Percentiles rank a stretch among this genome's conserved stretches.
Conservation (phyloP, 2,329 filamentous ascomycete genomes). For the Daldinia sp. region DNA sequence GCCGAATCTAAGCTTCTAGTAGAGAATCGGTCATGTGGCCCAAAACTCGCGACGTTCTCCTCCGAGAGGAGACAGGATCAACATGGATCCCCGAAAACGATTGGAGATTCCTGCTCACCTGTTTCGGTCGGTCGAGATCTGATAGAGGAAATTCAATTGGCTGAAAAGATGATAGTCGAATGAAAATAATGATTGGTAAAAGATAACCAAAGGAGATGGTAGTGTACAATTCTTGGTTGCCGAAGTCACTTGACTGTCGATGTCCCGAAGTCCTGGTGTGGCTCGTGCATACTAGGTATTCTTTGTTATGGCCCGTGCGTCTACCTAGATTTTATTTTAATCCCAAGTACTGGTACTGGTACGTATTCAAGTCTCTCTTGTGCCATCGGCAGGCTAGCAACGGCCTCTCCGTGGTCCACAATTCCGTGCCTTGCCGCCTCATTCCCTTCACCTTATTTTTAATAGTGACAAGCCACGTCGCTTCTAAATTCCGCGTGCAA, state of each 20-base stretch:
- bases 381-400: constrained; percentile 32
- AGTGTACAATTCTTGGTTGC: constrained; percentile 22
- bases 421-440: constrained; percentile 41
- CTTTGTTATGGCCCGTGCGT: constrained; percentile 16
- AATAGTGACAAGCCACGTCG: constrained; percentile 32
- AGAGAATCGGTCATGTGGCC: constrained; percentile 37
- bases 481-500: constrained; percentile 19
- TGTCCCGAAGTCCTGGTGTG: constrained; percentile 12
- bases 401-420: constrained; percentile 43
- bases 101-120: constrained; percentile 28
- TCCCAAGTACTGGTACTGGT: constrained; percentile 23
- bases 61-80: constrained; percentile 37
- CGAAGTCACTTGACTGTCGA: constrained; percentile 40
- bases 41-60: constrained; percentile 25
- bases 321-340: constrained; percentile 4
- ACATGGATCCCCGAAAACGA: constrained; percentile 19
- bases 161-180: constrained; percentile 23
- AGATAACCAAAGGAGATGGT: not conserved
- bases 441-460: constrained; percentile 24
- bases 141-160: constrained; percentile 34
- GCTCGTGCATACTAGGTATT: constrained; percentile 8
- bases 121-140: constrained; percentile 36
- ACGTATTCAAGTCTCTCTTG: constrained; percentile 13
- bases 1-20: constrained; percentile 39
- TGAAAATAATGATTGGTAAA: constrained; percentile 38